Base-by-base conservation (phyloP, 1,284 basidiomycete species). In the Tilletia indica region DNA sequence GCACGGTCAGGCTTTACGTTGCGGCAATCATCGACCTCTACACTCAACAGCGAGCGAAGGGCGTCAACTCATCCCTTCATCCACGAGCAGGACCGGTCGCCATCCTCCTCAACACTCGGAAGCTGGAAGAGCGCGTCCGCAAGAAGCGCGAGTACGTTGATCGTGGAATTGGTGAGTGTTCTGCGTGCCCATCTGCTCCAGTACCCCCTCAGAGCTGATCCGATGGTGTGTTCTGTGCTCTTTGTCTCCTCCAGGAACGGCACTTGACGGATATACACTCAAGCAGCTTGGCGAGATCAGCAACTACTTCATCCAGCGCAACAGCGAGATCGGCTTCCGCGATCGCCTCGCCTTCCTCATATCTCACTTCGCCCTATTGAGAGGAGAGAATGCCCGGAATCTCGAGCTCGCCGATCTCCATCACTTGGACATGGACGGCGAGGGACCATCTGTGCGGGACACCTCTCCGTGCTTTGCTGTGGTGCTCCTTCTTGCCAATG, bases 401-500 rank as follows among this genome's bases (percentile, higher is more conserved):
- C 56, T 58, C 4, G 56, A 58, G 56, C 56, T 58, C 21, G 21
- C 56, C 11, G 56, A 58, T 25, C 19, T 58, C 34, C 56, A 58
- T 31, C 56, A 58, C 12, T 25, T 58, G 21, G 19, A 58, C 12
- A 19, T 58, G 19, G 21, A 31, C 2, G 56, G 56, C 19, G 56
- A 58, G 12, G 56, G 56, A 21, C 42, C 42, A 5, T 45, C 42
- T 5, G 42, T 5, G 6, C n/a, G n/a, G n/a, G n/a, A n/a, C n/a
- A 16, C 51, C 5, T n/a, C 51, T n/a, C 51, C 19, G 51, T 58
- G 56, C 56, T 58, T 58, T 25, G 56, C 56, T 21, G 56, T 58
- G 56, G 56, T 58, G 11, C 21, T 58, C 21, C 12, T 58, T 9
- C 21, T 58, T 19, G 12, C 56, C 19, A 58, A 58, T 25, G 56